phyloP scores from a whole-genome alignment of 1,139 yeast species.

The Citeromyces hawaiiensis region DNA sequence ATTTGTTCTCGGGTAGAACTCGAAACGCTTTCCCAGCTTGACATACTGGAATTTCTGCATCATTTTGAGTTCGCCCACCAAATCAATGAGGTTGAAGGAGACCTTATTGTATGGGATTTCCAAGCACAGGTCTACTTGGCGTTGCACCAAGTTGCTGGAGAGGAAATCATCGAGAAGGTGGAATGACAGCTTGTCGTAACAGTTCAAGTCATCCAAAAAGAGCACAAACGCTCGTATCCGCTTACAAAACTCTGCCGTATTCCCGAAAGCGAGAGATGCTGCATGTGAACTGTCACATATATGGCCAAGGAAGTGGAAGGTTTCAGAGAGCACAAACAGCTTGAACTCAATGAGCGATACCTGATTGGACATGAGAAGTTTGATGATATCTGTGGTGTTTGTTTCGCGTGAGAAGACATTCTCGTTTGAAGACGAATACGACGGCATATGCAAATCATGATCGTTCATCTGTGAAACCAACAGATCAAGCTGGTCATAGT shows the following conservation, averaged over 20 bases:
- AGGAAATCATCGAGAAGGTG: not conserved
- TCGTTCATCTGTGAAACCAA: not conserved
- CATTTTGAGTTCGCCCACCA: slow-evolving; percentile 31
- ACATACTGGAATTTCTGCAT: slow-evolving; percentile 28
- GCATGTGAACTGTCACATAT: not conserved
- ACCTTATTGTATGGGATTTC: not conserved
- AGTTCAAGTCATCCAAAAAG: not conserved
- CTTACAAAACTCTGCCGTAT: not conserved
- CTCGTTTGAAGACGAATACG: not conserved
- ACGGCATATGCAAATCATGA: not conserved
- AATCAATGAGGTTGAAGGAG: slow-evolving; percentile 4
- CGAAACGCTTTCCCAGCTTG: slow-evolving; percentile 21
- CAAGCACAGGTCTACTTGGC: not conserved
- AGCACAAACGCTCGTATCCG: slow-evolving; percentile 1
- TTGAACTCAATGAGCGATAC: not conserved
- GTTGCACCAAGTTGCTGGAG: not conserved
- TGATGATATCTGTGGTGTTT: not conserved
- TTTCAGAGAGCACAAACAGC: not conserved
- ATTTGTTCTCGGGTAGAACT: slow-evolving; percentile 11
- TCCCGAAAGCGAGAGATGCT: not conserved
- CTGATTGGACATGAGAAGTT: not conserved
- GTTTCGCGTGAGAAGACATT: not conserved
- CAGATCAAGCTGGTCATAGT: not conserved
- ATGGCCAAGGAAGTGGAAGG: not conserved
- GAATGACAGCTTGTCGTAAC: not conserved